Base-by-base conservation (phyloP, 495 filamentous ascomycete species). In the Durotheca rogersii region DNA sequence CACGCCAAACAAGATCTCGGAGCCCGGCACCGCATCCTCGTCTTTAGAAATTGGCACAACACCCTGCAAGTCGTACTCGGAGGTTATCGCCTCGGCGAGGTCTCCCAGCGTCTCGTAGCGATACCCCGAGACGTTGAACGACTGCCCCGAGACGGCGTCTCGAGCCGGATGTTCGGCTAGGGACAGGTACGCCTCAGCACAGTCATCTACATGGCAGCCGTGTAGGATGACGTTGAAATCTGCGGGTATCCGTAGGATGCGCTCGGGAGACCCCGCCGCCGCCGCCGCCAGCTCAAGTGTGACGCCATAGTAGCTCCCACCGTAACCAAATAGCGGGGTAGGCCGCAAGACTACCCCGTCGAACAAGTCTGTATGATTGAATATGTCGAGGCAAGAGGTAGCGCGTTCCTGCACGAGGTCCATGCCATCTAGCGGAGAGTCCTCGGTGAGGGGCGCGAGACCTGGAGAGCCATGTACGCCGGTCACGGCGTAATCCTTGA, bases 401-500 rank as follows among this genome's bases (percentile, higher is more conserved):
- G 56, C 44, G 15, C 64, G 61, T 14, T 59, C 47, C 0, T 16
- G 14, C 0, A 62, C 6, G 6, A 62, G 15, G 0, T 42, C 47
- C 14, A 57, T 10, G 1, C 60, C 52, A 6, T 58, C 51, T 10
- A 73, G 41, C 0, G 69, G 69, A 5, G 62, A 66, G 0, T 55
- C 47, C 45, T 76, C 71, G 2, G 62, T 67, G 27, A 72, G 72
- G 7, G 70, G 64, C 41, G 44, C 44, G 1, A 74, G 56, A 2
- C 38, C 59, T 0, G 53, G 32, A 0, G 55, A 47, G 4, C 67
- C 67, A 36, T 71, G 61, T 0, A 64, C 41, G 0, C 42, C 47
- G 2, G 63, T 71, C 14, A 46, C 62, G 1, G 72, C 72, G 56
- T 76, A 76, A 51, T 76, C 71, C 35, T 76, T 74, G 49, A 69